Conservation (phyloP, 352 stramenopile genomes). For the Phytophthora quininea region DNA sequence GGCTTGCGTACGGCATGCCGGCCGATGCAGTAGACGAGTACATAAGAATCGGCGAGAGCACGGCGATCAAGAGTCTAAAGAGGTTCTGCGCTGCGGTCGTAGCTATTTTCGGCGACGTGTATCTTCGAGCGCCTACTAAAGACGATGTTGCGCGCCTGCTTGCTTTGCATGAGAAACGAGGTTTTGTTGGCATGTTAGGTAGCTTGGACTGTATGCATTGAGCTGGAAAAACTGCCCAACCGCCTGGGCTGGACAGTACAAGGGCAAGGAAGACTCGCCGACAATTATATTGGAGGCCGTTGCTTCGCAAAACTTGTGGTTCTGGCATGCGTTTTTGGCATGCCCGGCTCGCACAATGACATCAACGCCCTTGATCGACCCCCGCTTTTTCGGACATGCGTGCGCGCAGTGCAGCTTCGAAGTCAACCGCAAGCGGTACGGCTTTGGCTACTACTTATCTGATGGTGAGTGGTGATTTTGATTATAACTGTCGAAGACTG, state of each 20-base stretch:
- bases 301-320: neutral
- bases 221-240: neutral
- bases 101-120: neutral
- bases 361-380: neutral
- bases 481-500: neutral
- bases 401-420: neutral
- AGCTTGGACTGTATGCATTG: neutral
- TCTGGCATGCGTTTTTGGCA: neutral
- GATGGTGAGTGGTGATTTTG: neutral
- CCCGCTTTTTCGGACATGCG: neutral
- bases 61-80: conserved; percentile 1
- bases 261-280: neutral
- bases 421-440: neutral
- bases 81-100: neutral
- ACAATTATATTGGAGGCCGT: neutral
- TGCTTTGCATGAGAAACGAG: neutral
- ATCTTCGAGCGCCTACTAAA: neutral
- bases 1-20: conserved; percentile 9
- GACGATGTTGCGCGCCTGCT: neutral
- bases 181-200: neutral
- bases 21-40: conserved; percentile 13
- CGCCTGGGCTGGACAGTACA: neutral
- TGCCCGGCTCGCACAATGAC: neutral
- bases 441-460: neutral
- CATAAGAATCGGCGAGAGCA: conserved; percentile 5